A percentile compares a stretch with the other conserved stretches of the same genome.
Conservation (phyloP, 257 asterid species). For the Coffea eugenioides region DNA sequence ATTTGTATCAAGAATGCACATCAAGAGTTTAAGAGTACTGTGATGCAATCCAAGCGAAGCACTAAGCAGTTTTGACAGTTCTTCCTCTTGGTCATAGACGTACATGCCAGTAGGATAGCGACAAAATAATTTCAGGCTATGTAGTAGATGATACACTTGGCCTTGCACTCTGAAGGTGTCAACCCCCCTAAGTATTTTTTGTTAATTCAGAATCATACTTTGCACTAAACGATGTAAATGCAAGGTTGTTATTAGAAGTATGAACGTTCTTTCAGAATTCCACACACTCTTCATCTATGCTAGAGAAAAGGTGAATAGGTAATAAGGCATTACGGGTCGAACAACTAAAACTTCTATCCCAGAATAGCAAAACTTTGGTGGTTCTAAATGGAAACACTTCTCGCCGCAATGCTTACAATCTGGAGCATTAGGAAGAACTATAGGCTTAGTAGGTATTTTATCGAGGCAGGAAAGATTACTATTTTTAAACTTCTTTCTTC, state of each 20-base stretch:
- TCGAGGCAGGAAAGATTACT: neutral
- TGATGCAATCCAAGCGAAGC: neutral
- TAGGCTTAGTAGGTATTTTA: neutral
- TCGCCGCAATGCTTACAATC: neutral
- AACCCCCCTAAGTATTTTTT: neutral
- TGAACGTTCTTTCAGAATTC: no score
- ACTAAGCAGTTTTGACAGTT: neutral
- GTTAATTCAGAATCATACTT: neutral
- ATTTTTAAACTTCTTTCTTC: no score
- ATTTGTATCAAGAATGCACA: neutral
- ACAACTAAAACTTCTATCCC: no score
- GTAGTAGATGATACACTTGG: neutral
- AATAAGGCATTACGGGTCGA: neutral
- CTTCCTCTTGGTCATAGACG: neutral
- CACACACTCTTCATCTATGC: no score
- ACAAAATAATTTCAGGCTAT: no score
- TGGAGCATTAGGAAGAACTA: no score
- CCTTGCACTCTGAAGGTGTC: neutral
- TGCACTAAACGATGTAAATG: neutral
- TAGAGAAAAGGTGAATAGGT: no score
- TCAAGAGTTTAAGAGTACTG: neutral
- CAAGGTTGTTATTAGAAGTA: neutral
- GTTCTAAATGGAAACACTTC: neutral
- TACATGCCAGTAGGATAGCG: neutral
- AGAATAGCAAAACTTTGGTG: neutral